Base-by-base conservation (phyloP, 495 filamentous ascomycete genomes). In the Aspergillus leporis region DNA sequence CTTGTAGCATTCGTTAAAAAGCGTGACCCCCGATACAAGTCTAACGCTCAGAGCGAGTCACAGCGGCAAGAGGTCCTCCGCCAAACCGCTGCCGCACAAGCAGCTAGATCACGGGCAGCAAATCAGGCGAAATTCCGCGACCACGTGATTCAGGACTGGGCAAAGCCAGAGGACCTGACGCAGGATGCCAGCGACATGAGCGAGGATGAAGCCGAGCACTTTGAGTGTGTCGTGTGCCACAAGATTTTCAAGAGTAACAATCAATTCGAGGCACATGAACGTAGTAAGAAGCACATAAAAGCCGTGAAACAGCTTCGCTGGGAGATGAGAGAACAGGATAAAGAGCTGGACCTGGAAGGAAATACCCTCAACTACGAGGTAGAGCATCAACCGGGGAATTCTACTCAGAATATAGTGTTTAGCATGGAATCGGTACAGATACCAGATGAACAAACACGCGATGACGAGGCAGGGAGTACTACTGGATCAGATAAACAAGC, bases 201-300 rank as follows among this genome's bases (percentile, higher is more conserved):
- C 63, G 77, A 82, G 61, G 70, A 69, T 21, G 79, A 81, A 56
- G 70, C 81, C 53, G 78, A 87, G 58, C 74, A 81, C 32, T 90
- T 91, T 55, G 94, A 97, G 68, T 99, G 94, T 69, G 87, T 98
- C 52, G 89, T 90, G 21, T 99, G 94, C 69, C 82, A 84, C 65
- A 99, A 99, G 74, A 87, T 64, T 3, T 99, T 98, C 79, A 96
- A 95, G 69, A 97, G 92, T 56, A 87, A 96, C 67, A 90, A 89
- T 63, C 94, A 97, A 64, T 93, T 86, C 59, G 86, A 93, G 67
- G 85, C 89, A n/a, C 94, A 99, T 66, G 93, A 98, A 74, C 90
- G 87, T 72, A 97, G 92, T 76, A 98, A 96, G 68, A 98, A 97
- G 69, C 94, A 99, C 66, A 66, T 85, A 46, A 97, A 95, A 67